A percentile compares a stretch with the other conserved stretches of the same genome.
Conservation (phyloP, 345 rosid species). For the Salix purpurea region DNA sequence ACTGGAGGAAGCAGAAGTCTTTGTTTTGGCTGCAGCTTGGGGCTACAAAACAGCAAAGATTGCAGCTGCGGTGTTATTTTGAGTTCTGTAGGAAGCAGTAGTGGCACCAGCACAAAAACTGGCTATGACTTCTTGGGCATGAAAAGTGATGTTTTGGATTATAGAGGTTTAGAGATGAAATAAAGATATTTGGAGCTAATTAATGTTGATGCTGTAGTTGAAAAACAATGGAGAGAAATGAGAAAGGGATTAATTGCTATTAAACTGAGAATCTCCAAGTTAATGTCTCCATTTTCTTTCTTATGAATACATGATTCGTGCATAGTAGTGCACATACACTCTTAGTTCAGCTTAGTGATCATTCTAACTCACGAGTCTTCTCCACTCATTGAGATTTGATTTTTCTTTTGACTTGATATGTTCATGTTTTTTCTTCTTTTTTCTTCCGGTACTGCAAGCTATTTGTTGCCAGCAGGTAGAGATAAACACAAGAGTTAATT, state of each 20-base stretch:
- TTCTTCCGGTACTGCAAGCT: no score
- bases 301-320: not conserved
- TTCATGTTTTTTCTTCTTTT: not conserved
- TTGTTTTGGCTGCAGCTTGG: constrained; percentile 56
- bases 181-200: not conserved
- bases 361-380: constrained; percentile 3
- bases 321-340: not conserved
- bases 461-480: not conserved
- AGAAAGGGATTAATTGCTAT: not conserved
- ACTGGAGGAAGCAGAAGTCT: constrained; percentile 11
- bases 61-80: constrained; percentile 38
- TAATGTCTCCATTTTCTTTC: not conserved
- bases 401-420: no score
- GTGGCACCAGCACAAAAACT: constrained; percentile 21
- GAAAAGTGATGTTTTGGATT: constrained; percentile 61
- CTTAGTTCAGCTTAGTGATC: not conserved
- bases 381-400: not conserved
- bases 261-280: constrained; percentile 3
- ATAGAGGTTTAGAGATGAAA: constrained; percentile 62
- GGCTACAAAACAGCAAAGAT: constrained; percentile 46
- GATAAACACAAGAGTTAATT: not conserved
- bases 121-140: constrained; percentile 79
- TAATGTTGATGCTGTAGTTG: not conserved
- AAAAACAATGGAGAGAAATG: not conserved
- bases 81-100: constrained; percentile 17